Evolutionary conservation across 2,329 filamentous ascomycete genomes (phyloP).

Genomic region (Botrytis deweyae): DNA sequence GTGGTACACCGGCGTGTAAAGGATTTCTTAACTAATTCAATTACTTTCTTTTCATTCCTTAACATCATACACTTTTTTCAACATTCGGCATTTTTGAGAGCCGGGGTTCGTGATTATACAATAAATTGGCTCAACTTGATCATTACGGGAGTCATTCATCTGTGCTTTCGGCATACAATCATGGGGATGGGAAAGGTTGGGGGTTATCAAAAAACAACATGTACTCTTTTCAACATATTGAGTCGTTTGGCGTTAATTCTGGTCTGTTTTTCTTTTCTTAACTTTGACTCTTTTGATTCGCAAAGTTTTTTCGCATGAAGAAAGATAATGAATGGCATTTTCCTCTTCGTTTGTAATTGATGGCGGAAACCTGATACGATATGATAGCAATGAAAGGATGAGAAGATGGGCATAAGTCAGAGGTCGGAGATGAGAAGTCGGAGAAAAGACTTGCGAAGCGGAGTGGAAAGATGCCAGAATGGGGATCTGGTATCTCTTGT

Average conservation of each 20-base stretch:
- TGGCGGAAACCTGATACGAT: not conserved
- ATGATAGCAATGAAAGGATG: conserved; percentile 1
- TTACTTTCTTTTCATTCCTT: conserved; percentile 15
- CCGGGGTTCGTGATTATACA: conserved; percentile 7
- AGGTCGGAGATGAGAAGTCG: not conserved
- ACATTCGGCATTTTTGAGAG: conserved; percentile 7
- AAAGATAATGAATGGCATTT: conserved; percentile 9
- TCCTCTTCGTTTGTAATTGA: not conserved
- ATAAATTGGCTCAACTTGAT: conserved; percentile 5
- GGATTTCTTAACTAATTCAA: conserved; percentile 94
- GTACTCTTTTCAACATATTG: conserved; percentile 39
- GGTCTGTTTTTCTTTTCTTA: conserved; percentile 7
- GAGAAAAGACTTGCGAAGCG: not conserved
- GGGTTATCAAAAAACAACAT: conserved; percentile 33
- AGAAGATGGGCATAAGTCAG: not conserved
- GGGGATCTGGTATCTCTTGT: not conserved
- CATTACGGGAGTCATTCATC: conserved; percentile 8
- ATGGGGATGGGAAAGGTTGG: conserved; percentile 20
- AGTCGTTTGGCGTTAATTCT: conserved; percentile 33
- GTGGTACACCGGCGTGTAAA: conserved; percentile 94
- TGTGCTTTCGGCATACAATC: conserved; percentile 14
- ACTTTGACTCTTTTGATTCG: not conserved
- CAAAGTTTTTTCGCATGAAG: not conserved
- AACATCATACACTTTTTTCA: conserved; percentile 19
- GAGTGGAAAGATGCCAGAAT: conserved; percentile 2